Conservation (phyloP, 2,329 filamentous ascomycete genomes). For the Colletotrichum sp. region DNA sequence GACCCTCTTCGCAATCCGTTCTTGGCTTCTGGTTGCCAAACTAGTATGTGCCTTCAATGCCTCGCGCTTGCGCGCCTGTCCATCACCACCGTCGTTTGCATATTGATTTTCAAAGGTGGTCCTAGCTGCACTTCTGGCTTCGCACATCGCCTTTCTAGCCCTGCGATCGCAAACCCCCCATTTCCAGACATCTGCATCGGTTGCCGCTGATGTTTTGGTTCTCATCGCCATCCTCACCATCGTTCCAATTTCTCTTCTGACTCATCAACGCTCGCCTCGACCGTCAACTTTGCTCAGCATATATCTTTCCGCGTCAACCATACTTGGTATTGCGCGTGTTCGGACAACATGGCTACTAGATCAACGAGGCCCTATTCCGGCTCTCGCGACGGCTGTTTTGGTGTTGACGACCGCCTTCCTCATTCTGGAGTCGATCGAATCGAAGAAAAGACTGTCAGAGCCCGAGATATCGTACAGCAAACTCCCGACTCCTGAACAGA, state of each 20-base stretch:
- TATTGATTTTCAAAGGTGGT: conserved; percentile 1
- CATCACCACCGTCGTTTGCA: neutral
- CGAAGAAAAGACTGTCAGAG: neutral
- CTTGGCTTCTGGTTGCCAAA: conserved; percentile 11
- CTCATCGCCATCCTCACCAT: conserved; percentile 16
- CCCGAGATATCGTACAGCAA: neutral
- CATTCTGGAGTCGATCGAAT: neutral
- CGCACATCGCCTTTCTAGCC: conserved; percentile 22
- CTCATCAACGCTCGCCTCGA: conserved; percentile 24
- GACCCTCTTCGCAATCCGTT: neutral
- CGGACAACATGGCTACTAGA: neutral
- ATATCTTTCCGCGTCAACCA: conserved; percentile 21
- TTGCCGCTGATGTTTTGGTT: conserved; percentile 25
- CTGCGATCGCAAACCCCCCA: conserved; percentile 2
- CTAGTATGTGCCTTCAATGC: conserved; percentile 2
- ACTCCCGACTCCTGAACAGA: neutral
- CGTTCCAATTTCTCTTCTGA: conserved; percentile 21
- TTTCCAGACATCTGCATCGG: conserved; percentile 19
- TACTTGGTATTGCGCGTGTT: conserved; percentile 19
- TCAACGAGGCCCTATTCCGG: neutral
- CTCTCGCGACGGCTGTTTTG: neutral
- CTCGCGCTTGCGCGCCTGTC: neutral
- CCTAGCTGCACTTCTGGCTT: conserved; percentile 13
- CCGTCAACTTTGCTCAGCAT: conserved; percentile 29
- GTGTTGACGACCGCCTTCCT: neutral